Conservation (phyloP, 140 eudicot genomes). For the Cichorium intybus region DNA sequence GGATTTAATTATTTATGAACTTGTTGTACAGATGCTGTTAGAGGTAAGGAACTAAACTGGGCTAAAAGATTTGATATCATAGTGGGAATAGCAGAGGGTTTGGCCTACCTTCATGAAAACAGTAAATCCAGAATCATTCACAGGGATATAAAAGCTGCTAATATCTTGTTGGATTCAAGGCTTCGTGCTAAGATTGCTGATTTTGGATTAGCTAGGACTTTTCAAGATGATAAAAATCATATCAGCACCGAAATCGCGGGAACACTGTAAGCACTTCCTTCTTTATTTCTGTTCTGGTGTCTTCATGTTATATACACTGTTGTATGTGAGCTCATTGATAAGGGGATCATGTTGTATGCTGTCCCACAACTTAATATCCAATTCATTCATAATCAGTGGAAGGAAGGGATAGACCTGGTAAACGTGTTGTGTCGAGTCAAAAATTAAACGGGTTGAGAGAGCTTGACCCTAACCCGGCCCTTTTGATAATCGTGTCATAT, state of each 20-base stretch:
- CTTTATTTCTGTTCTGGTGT: too few relatives aligned
- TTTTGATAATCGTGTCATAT: too few relatives aligned
- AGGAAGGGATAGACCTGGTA: too few relatives aligned
- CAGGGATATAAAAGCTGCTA: conserved; percentile 81
- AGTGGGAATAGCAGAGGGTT: conserved; percentile 75
- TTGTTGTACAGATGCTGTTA: conserved; percentile 47
- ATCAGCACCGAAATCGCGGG: conserved; percentile 85
- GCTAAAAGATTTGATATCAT: conserved; percentile 61
- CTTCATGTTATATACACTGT: too few relatives aligned
- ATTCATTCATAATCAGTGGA: too few relatives aligned
- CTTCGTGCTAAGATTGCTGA: conserved; percentile 82
- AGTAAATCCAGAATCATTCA: conserved; percentile 68
- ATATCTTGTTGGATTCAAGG: conserved; percentile 69
- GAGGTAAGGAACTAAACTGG: conserved; percentile 70
- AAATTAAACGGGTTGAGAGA: too few relatives aligned
- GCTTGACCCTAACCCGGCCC: too few relatives aligned
- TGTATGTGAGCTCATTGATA: too few relatives aligned
- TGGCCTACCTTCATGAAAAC: conserved; percentile 87
- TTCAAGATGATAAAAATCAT: conserved; percentile 69
- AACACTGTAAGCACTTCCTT: conserved; percentile 56
- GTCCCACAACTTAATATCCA: too few relatives aligned
- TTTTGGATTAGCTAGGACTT: conserved; percentile 75
- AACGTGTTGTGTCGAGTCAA: too few relatives aligned
- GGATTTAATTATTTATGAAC: neutral
- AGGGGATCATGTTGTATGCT: too few relatives aligned